Base-by-base conservation (phyloP, 2,329 filamentous ascomycete genomes). In the Trichoderma oligosporum region DNA sequence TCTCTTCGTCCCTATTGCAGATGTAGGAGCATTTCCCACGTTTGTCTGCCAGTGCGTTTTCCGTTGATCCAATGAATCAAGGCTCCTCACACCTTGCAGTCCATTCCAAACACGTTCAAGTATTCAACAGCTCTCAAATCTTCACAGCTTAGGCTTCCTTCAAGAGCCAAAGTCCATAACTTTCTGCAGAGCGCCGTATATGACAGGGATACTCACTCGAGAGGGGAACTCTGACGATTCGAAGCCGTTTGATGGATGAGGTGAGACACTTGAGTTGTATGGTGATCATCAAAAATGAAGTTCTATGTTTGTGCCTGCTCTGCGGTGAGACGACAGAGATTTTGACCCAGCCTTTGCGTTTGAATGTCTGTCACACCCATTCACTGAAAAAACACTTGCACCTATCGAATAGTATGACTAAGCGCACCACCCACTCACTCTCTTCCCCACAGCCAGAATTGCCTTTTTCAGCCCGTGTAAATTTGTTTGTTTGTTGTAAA, bases 291-390 rank as follows among this genome's bases (percentile, higher is more conserved):
- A 33, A 38, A 24, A 44, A 41, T n/a, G 12, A 39, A 39, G 25
- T 22, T 38, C 9, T 16, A 16, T 12, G 29, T 25, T 14, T 22
- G 6, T 27, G 22, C 16, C 18, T 33, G 20, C 33, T 46, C 25
- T 31, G 14, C 7, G 39, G 46, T 45, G 51, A 54, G 39, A 45
- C 33, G 22, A 16, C 20, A 20, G 35, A 42, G 38, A 31, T 31
- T 20, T 54, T 38, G 22, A 38, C 39, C 51, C 33, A 7, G 36
- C 31, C 41, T 27, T 45, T 53, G 36, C 53, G 54, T 49, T 44
- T 44, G 54, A 44, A 48, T 38, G 45, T 24, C 48, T 53, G 48
- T 36, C 35, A 35, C 20, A 58, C 56, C 48, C 18, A 35, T 39
- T 33, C 35, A 42, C 31, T 36, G 35, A 25, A 27, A 29, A 42